Conservation (phyloP, 2,329 filamentous ascomycete genomes). For the Ceratocystis harringtonii region DNA sequence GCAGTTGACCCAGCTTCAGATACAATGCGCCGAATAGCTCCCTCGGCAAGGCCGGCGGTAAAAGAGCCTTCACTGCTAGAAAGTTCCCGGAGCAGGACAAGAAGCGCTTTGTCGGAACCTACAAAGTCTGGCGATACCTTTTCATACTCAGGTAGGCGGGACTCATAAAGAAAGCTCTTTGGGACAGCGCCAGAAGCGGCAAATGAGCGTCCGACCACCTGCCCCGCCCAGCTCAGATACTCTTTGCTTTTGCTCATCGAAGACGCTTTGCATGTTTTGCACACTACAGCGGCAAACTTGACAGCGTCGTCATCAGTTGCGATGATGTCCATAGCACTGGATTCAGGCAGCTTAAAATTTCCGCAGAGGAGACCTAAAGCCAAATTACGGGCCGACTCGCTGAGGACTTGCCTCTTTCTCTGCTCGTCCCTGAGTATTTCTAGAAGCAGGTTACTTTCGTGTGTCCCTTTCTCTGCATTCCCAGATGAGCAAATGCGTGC, state of each 20-base stretch:
- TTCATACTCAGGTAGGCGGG: constrained; percentile 36
- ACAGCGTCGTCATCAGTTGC: constrained; percentile 50
- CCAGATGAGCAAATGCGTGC: constrained; percentile 51
- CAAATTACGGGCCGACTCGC: constrained; percentile 51
- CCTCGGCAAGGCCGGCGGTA: constrained; percentile 45
- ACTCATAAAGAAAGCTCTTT: constrained; percentile 44
- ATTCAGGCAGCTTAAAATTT: constrained; percentile 46
- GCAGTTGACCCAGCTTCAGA: constrained; percentile 36
- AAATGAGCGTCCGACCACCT: constrained; percentile 71
- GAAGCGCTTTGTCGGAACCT: constrained; percentile 47
- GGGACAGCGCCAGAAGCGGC: constrained; percentile 57
- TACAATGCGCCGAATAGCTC: constrained; percentile 41
- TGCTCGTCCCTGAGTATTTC: constrained; percentile 62
- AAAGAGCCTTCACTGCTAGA: constrained; percentile 41
- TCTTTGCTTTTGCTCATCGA: constrained; percentile 47
- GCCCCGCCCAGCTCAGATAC: constrained; percentile 74
- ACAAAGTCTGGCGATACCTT: constrained; percentile 32
- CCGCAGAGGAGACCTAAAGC: constrained; percentile 60
- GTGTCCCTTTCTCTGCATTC: constrained; percentile 51
- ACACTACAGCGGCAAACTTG: constrained; percentile 50
- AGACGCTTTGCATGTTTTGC: constrained; percentile 57
- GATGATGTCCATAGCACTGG: constrained; percentile 44
- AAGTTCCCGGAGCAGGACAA: constrained; percentile 46
- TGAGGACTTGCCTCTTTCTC: constrained; percentile 48
- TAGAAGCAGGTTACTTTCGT: constrained; percentile 69